Conservation (phyloP, 768 basidiomycete genomes). For the Suillus hirtellus region DNA sequence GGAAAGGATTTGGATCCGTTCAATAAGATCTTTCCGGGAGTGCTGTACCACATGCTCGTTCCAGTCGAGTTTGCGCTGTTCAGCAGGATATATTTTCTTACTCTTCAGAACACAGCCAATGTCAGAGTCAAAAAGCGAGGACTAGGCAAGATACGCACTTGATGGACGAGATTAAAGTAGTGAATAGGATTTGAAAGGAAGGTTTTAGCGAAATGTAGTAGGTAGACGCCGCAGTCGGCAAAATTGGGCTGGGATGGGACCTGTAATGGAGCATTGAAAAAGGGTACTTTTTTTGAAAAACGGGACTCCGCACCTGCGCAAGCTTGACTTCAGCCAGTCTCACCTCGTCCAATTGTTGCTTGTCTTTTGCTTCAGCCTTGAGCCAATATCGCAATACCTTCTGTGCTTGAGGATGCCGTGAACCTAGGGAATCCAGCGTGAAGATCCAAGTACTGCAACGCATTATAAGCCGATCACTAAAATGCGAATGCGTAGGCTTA, state of each 20-base stretch:
- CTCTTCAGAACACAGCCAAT: slow-evolving; percentile 21
- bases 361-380: slow-evolving; percentile 73
- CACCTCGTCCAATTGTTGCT: slow-evolving; percentile 45
- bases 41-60: slow-evolving; percentile 44
- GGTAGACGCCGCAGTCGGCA: slow-evolving; percentile 91
- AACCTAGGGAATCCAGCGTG: slow-evolving; percentile 87
- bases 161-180: slow-evolving; percentile 51
- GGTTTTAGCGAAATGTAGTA: slow-evolving; percentile 81
- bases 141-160: slow-evolving; percentile 16
- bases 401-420: slow-evolving; percentile 63
- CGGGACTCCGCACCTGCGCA: slow-evolving; percentile 45
- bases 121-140: neutral
- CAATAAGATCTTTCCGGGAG: slow-evolving; percentile 47
- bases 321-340: slow-evolving; percentile 45
- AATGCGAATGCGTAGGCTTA: slow-evolving; percentile 14
- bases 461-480: neutral
- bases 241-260: slow-evolving; percentile 88
- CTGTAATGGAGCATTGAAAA: slow-evolving; percentile 37
- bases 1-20: slow-evolving; percentile 50
- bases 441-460: slow-evolving; percentile 71
- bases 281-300: neutral
- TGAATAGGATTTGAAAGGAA: slow-evolving; percentile 66
- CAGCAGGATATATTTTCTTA: slow-evolving; percentile 33
- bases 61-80: slow-evolving; percentile 52
- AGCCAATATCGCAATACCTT: slow-evolving; percentile 70